Percentiles rank a stretch among this genome's conserved stretches.
These are phyloP conservation scores for Beauveria brongniartii DNA, from an alignment of 2,329 filamentous ascomycete species.

Conservation along the genomic window DNA sequence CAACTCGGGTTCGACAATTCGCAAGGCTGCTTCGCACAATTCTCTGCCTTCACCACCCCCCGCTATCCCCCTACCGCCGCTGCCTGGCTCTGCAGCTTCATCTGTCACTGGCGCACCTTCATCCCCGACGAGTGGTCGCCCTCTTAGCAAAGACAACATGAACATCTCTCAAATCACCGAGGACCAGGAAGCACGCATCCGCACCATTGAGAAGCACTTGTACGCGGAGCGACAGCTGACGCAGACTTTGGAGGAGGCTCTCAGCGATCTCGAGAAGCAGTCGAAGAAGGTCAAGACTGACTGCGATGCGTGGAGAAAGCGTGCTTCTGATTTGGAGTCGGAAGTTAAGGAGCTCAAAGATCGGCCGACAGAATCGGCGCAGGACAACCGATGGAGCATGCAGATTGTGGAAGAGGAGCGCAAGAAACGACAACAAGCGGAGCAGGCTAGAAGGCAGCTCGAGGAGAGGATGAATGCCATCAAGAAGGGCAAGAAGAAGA, in stretches of 20 bases:
- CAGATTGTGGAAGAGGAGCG: slow-evolving; percentile 95
- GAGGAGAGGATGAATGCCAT: slow-evolving; percentile 93
- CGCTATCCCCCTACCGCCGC: slow-evolving; percentile 87
- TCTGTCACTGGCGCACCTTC: slow-evolving; percentile 36
- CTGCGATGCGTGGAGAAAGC: slow-evolving; percentile 84
- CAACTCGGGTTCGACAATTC: slow-evolving; percentile 61
- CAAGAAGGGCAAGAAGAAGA: slow-evolving; percentile 87
- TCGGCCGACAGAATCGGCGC: slow-evolving; percentile 35
- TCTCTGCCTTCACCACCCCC: slow-evolving; percentile 90
- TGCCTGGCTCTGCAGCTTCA: slow-evolving; percentile 56
- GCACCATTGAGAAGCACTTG: slow-evolving; percentile 93
- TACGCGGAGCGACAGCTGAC: slow-evolving; percentile 95
- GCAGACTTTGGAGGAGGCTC: slow-evolving; percentile 86
- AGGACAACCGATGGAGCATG: slow-evolving; percentile 59
- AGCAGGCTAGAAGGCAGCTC: slow-evolving; percentile 78
- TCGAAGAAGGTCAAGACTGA: slow-evolving; percentile 88
- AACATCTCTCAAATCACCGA: slow-evolving; percentile 73
- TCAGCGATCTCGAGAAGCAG: slow-evolving; percentile 86
- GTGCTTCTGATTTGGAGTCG: slow-evolving; percentile 64
- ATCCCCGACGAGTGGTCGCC: slow-evolving; percentile 54
- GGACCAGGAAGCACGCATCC: slow-evolving; percentile 90
- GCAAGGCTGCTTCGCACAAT: slow-evolving; percentile 74
- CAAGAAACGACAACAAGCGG: slow-evolving; percentile 82
- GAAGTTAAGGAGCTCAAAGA: slow-evolving; percentile 61
- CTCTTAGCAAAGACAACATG: slow-evolving; percentile 68